Evolutionary conservation across 768 basidiomycete species (phyloP).

Genomic region (Lactarius trivialis): DNA sequence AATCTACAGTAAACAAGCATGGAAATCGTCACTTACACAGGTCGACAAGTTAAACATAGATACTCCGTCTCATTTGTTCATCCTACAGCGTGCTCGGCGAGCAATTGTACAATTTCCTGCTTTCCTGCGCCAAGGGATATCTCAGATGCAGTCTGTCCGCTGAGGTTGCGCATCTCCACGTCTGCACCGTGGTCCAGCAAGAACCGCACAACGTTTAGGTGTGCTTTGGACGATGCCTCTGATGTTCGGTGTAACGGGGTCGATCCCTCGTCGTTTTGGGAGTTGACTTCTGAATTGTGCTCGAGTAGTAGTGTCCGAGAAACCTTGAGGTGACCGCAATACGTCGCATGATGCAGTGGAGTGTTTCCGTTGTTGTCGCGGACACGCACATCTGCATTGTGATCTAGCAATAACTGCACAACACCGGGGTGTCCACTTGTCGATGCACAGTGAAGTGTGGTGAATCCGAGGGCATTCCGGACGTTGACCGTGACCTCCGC

Average conservation of each 20-base stretch:
- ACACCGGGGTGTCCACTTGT: rapidly evolving
- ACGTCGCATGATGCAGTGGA: background rate
- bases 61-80: background rate
- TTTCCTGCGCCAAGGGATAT: too few species aligned
- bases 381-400: background rate
- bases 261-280: background rate
- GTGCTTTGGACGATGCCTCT: too few species aligned
- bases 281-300: background rate
- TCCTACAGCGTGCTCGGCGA: too few species aligned
- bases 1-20: background rate
- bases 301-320: background rate
- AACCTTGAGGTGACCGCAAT: background rate
- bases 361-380: background rate
- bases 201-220: too few species aligned
- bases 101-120: too few species aligned
- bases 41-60: background rate
- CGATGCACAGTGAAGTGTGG: background rate
- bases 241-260: too few species aligned
- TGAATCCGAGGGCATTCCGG: background rate
- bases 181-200: too few species aligned
- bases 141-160: too few species aligned
- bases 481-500: background rate
- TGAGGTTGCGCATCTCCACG: too few species aligned
- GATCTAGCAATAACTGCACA: background rate
- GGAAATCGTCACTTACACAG: background rate